phyloP scores from a whole-genome alignment of 441 rosid genomes.

The Dalechampia spathulata region DNA sequence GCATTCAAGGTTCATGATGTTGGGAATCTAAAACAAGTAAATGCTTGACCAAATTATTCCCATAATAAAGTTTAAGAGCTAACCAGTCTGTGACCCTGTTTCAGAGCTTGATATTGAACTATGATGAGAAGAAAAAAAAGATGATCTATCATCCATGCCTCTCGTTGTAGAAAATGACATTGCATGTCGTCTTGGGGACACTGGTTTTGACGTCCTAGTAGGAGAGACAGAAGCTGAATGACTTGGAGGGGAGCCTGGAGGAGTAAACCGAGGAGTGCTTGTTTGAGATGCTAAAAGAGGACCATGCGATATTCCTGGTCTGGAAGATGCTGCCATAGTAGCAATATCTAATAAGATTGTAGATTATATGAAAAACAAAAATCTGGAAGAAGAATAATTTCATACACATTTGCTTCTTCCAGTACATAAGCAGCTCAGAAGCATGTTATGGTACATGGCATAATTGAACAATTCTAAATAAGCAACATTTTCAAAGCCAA shows the following conservation, averaged over 20 bases:
- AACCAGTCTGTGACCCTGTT: constrained; percentile 55
- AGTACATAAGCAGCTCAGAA: too few species aligned
- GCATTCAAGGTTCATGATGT: background rate
- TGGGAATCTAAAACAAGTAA: constrained; percentile 6
- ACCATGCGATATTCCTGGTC: constrained; percentile 37
- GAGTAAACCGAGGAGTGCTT: constrained; percentile 67
- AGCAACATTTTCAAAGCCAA: constrained; percentile 5
- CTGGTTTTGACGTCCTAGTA: constrained; percentile 57
- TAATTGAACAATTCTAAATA: background rate
- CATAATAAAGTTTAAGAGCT: constrained; percentile 17
- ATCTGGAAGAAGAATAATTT: too few species aligned
- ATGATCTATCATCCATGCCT: constrained; percentile 69
- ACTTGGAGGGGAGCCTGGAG: constrained; percentile 75
- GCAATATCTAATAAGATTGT: constrained; percentile 3
- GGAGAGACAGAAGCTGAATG: constrained; percentile 71
- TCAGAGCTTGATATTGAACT: constrained; percentile 46
- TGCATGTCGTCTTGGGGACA: constrained; percentile 64
- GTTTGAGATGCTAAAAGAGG: constrained; percentile 48
- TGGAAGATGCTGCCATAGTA: constrained; percentile 34
- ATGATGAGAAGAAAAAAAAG: constrained; percentile 29
- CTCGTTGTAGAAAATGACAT: constrained; percentile 68
- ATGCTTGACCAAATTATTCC: background rate
- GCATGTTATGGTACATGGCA: background rate
- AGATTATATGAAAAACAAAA: too few species aligned
- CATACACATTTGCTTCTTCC: too few species aligned